Conservation (phyloP, 768 basidiomycete species). For the Kwoniella dendrophila region DNA sequence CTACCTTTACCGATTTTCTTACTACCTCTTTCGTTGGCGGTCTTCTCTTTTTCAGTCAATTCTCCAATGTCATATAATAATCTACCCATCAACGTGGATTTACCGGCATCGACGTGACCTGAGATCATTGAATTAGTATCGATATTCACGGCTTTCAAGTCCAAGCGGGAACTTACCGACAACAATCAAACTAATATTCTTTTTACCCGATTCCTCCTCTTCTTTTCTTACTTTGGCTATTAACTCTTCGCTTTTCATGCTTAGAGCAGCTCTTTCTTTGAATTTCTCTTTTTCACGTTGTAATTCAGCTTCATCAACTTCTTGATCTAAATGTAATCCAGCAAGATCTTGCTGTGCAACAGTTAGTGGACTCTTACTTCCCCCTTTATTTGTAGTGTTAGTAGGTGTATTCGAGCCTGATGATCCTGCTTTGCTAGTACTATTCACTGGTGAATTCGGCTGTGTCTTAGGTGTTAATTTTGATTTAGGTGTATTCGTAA, state of each 20-base stretch:
- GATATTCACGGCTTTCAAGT: background rate
- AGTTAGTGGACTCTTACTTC: conserved; percentile 49
- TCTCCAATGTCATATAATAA: conserved; percentile 87
- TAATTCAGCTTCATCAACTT: conserved; percentile 57
- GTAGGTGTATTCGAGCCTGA: conserved; percentile 31
- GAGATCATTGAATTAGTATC: background rate
- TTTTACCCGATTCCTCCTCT: conserved; percentile 62
- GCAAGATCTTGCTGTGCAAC: conserved; percentile 72
- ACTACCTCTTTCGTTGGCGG: conserved; percentile 85
- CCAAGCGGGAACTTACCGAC: conserved; percentile 67
- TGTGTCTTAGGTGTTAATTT: conserved; percentile 30
- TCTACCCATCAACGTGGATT: conserved; percentile 95
- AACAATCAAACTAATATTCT: conserved; percentile 81
- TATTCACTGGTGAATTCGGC: conserved; percentile 31
- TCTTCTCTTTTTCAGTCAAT: conserved; percentile 79
- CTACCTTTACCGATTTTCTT: conserved; percentile 87
- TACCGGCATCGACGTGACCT: conserved; percentile 99
- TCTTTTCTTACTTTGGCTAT: conserved; percentile 73
- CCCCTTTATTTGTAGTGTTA: conserved; percentile 14
- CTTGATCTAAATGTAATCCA: conserved; percentile 67
- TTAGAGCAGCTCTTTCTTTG: conserved; percentile 63
- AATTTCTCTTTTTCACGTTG: conserved; percentile 45
- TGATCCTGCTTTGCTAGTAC: conserved; percentile 25
- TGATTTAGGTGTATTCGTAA: conserved; percentile 13
- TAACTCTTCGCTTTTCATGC: conserved; percentile 75